These are phyloP conservation scores for Evernia prunastri DNA, from an alignment of 495 filamentous ascomycete genomes.

Conservation along the genomic window DNA sequence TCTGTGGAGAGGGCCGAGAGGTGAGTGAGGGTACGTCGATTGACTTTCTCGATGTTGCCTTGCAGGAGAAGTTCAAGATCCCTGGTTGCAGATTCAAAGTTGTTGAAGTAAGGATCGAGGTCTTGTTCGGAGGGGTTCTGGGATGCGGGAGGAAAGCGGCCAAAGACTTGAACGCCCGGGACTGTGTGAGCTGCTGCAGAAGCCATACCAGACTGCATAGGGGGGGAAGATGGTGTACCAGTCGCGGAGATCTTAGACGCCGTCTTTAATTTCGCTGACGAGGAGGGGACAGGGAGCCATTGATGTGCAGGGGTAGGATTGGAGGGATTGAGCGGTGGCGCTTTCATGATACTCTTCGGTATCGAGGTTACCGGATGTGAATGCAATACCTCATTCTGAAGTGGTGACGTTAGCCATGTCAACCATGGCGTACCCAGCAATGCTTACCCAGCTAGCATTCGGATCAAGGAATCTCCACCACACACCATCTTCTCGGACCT, in stretches of 20 bases:
- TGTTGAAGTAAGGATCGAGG: conserved; percentile 89
- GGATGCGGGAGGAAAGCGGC: conserved; percentile 75
- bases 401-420: conserved; percentile 20
- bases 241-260: conserved; percentile 40
- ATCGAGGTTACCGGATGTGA: conserved; percentile 85
- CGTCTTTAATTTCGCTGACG: conserved; percentile 77
- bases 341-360: conserved; percentile 87
- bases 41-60: conserved; percentile 93
- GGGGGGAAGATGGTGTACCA: conserved; percentile 49
- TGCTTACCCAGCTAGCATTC: conserved; percentile 89
- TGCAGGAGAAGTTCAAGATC: conserved; percentile 81
- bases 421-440: conserved; percentile 20
- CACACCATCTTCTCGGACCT: conserved; percentile 86
- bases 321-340: conserved; percentile 85
- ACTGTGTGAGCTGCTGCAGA: conserved; percentile 52
- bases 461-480: conserved; percentile 97
- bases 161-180: conserved; percentile 59
- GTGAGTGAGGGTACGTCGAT: conserved; percentile 80
- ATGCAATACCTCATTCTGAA: conserved; percentile 81
- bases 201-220: conserved; percentile 37
- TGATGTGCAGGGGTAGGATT: conserved; percentile 83
- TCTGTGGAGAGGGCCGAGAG: conserved; percentile 76
- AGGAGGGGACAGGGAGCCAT: conserved; percentile 77
- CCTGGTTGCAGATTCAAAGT: conserved; percentile 79
- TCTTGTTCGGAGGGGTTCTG: conserved; percentile 77